Base-by-base conservation (phyloP, 225 moss, liverwort and hornwort species). In the Ulota crispa region DNA sequence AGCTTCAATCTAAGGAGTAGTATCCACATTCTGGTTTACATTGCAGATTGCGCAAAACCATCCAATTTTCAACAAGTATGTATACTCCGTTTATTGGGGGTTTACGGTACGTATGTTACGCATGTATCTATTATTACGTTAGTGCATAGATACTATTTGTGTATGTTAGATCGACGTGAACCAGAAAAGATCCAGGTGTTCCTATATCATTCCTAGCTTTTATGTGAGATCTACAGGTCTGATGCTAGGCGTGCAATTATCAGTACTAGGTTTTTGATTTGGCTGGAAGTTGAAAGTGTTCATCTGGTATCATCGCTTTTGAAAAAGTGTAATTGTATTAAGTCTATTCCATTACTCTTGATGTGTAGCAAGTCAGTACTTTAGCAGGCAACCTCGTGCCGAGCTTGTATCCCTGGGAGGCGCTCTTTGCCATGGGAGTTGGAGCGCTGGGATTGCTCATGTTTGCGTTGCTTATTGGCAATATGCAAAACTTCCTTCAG, bases 391-490 rank as follows among this genome's bases (percentile, higher is more conserved):
- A 96, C 83, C 89, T 82, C 31, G 8, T 19, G 6, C 95, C 95
- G 70, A 96, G 95, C 85, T 77, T 81, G 72, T 93, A 92, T 85
- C 54, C 73, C 0, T 89, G 92, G 94, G 95, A 96, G 85, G 92
- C 79, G 26, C 68, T 92, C 52, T 96, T 96, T 83, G 85, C 92
- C 24, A 85, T 93, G 90, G 90, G 83, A 65, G 91, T 96, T 80
- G 89, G 86, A 64, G 95, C 56, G 65, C 77, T 96, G 82, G 95
- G 95, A 71, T 89, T 96, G 47, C 81, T 96, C 28, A 91, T 96
- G 72, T 94, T 96, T 91, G 95, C 95, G 50, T 86, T 92, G 64
- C 93, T 96, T 34, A 96, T 96, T 84, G 95, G 95, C 72, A 96
- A 89, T 70, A 94, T 94, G 87, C 95, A 96, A 64, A 96, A 94